Evolutionary conservation across 2,329 filamentous ascomycete species (phyloP), one percentile per base, ranked within the genome.

Genomic region (Clonostachys rhizophaga): DNA sequence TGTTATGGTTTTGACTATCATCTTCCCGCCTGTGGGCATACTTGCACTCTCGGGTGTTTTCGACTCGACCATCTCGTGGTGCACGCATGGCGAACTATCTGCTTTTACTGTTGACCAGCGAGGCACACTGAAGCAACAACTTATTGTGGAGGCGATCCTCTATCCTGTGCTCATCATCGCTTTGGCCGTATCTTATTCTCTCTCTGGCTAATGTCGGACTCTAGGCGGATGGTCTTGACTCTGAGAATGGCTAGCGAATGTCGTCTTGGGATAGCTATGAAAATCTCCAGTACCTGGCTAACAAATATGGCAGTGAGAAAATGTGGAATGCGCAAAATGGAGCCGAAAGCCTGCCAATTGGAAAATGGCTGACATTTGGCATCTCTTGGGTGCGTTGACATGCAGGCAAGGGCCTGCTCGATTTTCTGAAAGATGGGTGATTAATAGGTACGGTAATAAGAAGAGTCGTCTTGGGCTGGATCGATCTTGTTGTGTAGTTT

Each of bases 11-110:
- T 42, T 74, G 40, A 70, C 68, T 16, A 46, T 72, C 2, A 39
- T 62, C 7, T 65, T 79, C n/a, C 76, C 76, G 0, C 71, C 79
- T 43, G 58, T 75, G 10, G 68, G 72, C 0, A 49, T 75, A 1
- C 54, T 78, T 8, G 69, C 71, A 2, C 63, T 76, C 24, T 61
- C 56, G 10, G 73, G 74, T 11, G 64, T 59, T 12, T 71, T 78
- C 42, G 67, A 76, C 51, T 60, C 63, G 1, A 67, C 67, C 0
- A 65, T 79, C 30, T 67, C 67, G 7, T 79, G 75, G 75, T 70
- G 67, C 45, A 76, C 75, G 0, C 58, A 64, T 3, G 75, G 76
- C 6, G 68, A 76, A 54, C 65, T 69, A 24, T 58, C 63, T 18
- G 55, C 55, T 9, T 58, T 78, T 20, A 70, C 61, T 6, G 34